Base-by-base conservation (phyloP, 306 rosid genomes). In the Urtica urens region DNA sequence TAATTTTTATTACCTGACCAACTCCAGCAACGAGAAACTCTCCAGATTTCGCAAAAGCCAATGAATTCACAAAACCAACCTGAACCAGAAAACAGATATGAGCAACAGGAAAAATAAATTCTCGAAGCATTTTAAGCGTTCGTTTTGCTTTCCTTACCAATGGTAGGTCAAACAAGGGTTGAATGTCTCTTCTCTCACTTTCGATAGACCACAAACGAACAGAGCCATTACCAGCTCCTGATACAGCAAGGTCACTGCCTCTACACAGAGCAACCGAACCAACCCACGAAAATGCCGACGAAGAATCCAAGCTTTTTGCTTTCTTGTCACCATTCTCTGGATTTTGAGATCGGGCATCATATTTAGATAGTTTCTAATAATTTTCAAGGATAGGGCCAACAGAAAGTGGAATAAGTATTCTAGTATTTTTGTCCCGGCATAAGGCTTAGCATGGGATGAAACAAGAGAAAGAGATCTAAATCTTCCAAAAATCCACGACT, bases 31-130 rank as follows among this genome's bases (percentile, higher is more conserved):
- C 76, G 28, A 90, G 51, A 51, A 85, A 85, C 50, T 40, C 51
- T 60, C 83, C 99, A 49, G 95, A 85, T 67, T 79, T 90, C 27
- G 94, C 84, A 70, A 90, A 75, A 57, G 99, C 79, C 71, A 90
- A 49, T 25, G 95, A 81, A 74, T 85, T 90, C 63, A 79, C 85
- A 77, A 85, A 90, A 35, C 99, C 99, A 75, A 69, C 83, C 97
- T 90, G 82, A 54, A 20, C 39, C n/a, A 10, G 27, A 63, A 30
- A 21, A 20, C 6, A 51, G 24, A 53, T 1, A 35, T 14, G 35
- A 53, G 23, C 10, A 19, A 18, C 11, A 35, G 40, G 15, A 35
- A 4, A 13, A 35, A 13, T 10, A 35, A 35, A 13, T 10, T 9
- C 40, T 35, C n/a, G 10, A 35, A 35, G n/a, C 2, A 35, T 4